Percentiles rank a stretch among this genome's conserved stretches.
phyloP scores from a whole-genome alignment of 139 green algal species.

The Chlorella vulgaris region DNA sequence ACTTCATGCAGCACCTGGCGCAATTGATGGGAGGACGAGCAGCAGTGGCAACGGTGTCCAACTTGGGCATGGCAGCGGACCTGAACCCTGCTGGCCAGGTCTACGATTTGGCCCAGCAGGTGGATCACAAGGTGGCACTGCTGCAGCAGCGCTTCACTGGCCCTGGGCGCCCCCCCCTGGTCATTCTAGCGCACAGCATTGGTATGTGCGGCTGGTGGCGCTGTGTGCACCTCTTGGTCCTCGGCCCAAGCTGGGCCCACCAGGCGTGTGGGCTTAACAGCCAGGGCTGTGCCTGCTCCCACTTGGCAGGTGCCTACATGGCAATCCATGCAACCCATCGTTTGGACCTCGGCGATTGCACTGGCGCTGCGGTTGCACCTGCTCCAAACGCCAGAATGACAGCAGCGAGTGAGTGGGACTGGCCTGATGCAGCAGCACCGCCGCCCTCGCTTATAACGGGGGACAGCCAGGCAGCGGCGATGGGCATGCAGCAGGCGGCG shows the following conservation, averaged over 20 bases:
- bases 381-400: too few relatives aligned
- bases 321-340: slow-evolving; percentile 2
- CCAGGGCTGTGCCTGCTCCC: neutral
- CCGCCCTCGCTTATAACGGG: too few relatives aligned
- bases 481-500: too few relatives aligned
- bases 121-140: slow-evolving; percentile 17
- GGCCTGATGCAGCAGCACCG: too few relatives aligned
- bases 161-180: slow-evolving; percentile 1
- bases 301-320: slow-evolving; percentile 7
- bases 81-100: neutral
- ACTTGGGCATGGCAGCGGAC: slow-evolving; percentile 11
- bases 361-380: too few relatives aligned
- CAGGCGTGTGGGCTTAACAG: too few relatives aligned
- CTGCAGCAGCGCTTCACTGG: slow-evolving; percentile 1
- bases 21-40: neutral
- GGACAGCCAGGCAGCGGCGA: too few relatives aligned
- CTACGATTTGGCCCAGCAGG: neutral
- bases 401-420: too few relatives aligned
- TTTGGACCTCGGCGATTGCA: too few relatives aligned
- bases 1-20: slow-evolving; percentile 12
- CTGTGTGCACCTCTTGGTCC: too few relatives aligned
- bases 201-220: too few relatives aligned
- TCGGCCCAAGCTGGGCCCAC: too few relatives aligned
- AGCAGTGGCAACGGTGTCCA: neutral
- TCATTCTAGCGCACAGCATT: slow-evolving; percentile 19